Evolutionary conservation across 2,329 filamentous ascomycete species (phyloP).

Genomic region (Tolypocladium album): DNA sequence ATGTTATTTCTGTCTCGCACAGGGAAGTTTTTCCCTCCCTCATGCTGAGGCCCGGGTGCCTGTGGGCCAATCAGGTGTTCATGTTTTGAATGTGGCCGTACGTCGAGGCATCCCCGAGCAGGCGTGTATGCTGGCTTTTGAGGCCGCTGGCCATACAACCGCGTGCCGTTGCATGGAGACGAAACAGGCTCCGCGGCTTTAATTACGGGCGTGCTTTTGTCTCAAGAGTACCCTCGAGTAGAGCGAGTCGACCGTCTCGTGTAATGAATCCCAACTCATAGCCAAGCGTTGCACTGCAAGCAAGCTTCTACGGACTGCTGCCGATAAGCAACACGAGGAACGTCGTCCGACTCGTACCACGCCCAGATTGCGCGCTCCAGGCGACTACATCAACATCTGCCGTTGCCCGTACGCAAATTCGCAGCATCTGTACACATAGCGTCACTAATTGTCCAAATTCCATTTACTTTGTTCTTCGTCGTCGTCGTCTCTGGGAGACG

Average conservation of each 20-base stretch:
- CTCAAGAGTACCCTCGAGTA: background rate
- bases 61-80: slow-evolving; percentile 5
- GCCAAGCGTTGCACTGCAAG: background rate
- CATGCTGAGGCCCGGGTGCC: slow-evolving; percentile 1
- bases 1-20: slow-evolving; percentile 15
- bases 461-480: background rate
- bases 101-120: background rate
- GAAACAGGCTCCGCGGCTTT: background rate
- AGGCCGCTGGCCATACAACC: background rate
- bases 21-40: slow-evolving; percentile 10
- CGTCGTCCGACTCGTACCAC: background rate
- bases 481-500: background rate
- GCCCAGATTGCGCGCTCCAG: background rate
- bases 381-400: background rate
- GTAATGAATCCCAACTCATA: background rate
- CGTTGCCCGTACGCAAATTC: background rate
- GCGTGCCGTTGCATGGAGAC: background rate
- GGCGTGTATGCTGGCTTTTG: background rate
- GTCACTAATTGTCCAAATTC: background rate
- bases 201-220: too few relatives aligned
- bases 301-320: background rate
- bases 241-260: background rate
- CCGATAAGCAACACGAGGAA: background rate
- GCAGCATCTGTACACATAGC: background rate
- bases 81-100: background rate